Evolutionary conservation across 805 yeast species (phyloP), one percentile per base, ranked within the genome.

Genomic region (Saccharomycopsis babjevae): DNA sequence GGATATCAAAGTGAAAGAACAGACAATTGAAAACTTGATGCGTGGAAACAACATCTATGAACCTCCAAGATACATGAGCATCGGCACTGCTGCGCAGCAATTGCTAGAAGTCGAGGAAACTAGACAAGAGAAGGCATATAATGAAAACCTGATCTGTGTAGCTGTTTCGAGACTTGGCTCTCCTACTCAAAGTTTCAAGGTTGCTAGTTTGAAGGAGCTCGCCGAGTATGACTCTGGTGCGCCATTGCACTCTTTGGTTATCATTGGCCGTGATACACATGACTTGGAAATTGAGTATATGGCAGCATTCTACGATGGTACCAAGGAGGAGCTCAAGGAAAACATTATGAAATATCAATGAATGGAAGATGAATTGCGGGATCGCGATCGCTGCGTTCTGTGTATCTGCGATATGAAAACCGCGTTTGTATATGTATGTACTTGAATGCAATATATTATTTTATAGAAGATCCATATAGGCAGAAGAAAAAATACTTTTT

Each of bases 1-100:
- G 57, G 99, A 93, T 71, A 93, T 93, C 72, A 93, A 93, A 72
- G 99, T 93, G 54, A 94, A 94, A 73, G 99, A 93, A 72, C 99
- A 94, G 74, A 89, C 96, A 70, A 81, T 91, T 64, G 96, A 92
- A 69, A 93, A 92, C 71, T 83, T 93, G 84, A 96, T 96, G 56
- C 82, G 96, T 63, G 98, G 98, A 1, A 82, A 94, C 72, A 76
- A 86, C 56, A 89, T 93, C 42, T 93, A 89, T 71, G 99, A 93
- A 73, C 98, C 98, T 40, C 99, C 99, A 57, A 81, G 99, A 71
- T 93, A 91, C 75, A 93, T 93, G 99, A 82, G 84, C 64, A 91
- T 94, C 65, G 82, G 86, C 59, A 89, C 96, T 56, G 96, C 97
- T 63, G 92, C 96, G 46, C 79, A 81, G 62, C 98, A 93, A 73